Percentiles rank a stretch among this genome's conserved stretches.
Evolutionary conservation across 1,284 basidiomycete genomes (phyloP).

Genomic region (Mrakiaceae sp.): DNA sequence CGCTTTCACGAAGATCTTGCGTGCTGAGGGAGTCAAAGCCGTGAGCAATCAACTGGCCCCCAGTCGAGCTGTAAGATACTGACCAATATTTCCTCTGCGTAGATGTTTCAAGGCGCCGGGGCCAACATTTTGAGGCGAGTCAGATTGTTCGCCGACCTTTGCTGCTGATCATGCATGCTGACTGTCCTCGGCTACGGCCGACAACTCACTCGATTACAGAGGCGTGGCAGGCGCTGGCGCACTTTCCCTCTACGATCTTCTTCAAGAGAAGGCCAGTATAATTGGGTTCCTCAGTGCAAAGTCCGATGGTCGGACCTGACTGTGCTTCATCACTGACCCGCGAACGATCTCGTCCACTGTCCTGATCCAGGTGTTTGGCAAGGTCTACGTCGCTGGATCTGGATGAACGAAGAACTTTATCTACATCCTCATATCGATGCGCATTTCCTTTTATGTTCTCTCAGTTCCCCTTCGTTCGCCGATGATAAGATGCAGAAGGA

Average conservation of each 20-base stretch:
- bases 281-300: neutral
- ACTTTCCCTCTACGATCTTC: slow-evolving; percentile 41
- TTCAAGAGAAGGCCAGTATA: neutral
- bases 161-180: no score
- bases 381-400: neutral
- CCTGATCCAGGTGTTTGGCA: no score
- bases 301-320: no score
- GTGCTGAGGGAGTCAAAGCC: no score
- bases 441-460: slow-evolving; percentile 4
- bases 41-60: no score
- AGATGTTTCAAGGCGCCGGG: slow-evolving; percentile 22
- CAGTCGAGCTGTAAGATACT: neutral
- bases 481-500: neutral
- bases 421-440: neutral
- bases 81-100: neutral
- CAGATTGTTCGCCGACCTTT: no score
- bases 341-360: no score
- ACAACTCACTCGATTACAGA: no score
- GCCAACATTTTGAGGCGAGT: no score
- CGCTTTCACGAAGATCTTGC: no score
- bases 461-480: neutral
- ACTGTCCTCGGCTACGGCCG: no score
- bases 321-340: no score
- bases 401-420: neutral
- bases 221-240: slow-evolving; percentile 37